phyloP scores from a whole-genome alignment of 2,329 filamentous ascomycete genomes.

The Chlorencoelia australis region DNA sequence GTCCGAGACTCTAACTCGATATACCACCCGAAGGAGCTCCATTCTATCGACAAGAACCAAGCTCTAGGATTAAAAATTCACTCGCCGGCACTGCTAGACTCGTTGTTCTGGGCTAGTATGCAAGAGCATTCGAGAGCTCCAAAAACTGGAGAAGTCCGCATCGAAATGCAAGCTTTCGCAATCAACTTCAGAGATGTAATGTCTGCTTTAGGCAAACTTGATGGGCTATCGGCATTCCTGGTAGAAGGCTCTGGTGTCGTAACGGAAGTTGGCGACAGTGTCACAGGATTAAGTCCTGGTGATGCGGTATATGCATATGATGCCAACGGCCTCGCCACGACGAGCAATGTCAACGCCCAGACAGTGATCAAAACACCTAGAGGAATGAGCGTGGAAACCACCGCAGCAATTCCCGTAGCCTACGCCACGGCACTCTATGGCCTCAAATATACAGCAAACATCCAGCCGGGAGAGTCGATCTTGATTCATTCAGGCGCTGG shows the following conservation, averaged over 20 bases:
- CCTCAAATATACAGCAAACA: slow-evolving; percentile 31
- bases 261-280: slow-evolving; percentile 24
- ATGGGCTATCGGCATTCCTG: slow-evolving; percentile 23
- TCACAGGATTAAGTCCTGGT: too few relatives aligned
- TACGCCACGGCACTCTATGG: slow-evolving; percentile 33
- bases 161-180: slow-evolving; percentile 23
- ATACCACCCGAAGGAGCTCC: not conserved
- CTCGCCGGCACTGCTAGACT: slow-evolving; percentile 18
- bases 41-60: slow-evolving; percentile 1
- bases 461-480: slow-evolving; percentile 26
- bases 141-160: slow-evolving; percentile 17
- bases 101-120: slow-evolving; percentile 19
- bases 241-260: slow-evolving; percentile 29
- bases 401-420: slow-evolving; percentile 16
- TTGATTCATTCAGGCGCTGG: slow-evolving; percentile 16
- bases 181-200: slow-evolving; percentile 25
- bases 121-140: slow-evolving; percentile 5
- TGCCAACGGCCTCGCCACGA: too few relatives aligned
- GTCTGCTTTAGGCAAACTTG: slow-evolving; percentile 26
- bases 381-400: slow-evolving; percentile 14
- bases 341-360: too few relatives aligned
- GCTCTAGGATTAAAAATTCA: slow-evolving; percentile 16
- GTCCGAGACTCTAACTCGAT: not conserved
- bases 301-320: too few relatives aligned
- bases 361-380: slow-evolving; percentile 13